Base-by-base conservation (phyloP, 495 filamentous ascomycete species). In the Hypomontagnella monticulosa region DNA sequence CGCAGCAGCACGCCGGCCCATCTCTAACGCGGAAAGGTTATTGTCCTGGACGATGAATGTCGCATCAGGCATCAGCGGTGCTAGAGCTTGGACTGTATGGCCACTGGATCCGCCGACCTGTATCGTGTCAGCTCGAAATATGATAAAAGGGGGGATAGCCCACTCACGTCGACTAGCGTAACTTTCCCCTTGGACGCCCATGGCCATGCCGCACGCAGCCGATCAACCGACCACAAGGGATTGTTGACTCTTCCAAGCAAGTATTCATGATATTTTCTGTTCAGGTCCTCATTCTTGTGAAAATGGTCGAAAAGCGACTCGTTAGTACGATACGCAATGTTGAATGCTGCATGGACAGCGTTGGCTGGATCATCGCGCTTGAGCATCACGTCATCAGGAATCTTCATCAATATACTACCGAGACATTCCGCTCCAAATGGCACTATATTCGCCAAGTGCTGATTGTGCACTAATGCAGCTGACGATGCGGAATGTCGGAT, bases 401-500 rank as follows among this genome's bases (percentile, higher is more conserved):
- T 44, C 32, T 67, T 66, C 18, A 46, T 41, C 10, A 67, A 8
- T 43, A 57, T 32, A 10, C 49, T 62, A 4, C 63, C 50, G 36
- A 67, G 58, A 32, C 56, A 70, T 55, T 44, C 43, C 18, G 71
- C 58, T 85, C 91, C 43, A 89, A 93, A 76, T 87, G 91, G 59
- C 86, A 93, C 69, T 86, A 93, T 77, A 85, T 96, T 48, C 75
- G 90, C 63, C 88, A 96, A 75, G 88, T 94, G 14, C 90, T 90
- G 90, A 80, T 93, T 67, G 89, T 87, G 52, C 90, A 46, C 51
- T 4, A 56, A 27, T 14, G 43, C 51, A 86, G 52, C 78, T 78
- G 71, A 79, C 12, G 61, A 61, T n/a, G 76, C 74, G 15, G 71
- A 76, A 49, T 80, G 78, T n/a, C 61, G 55, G 41, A 80, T 63